These are phyloP conservation scores for Lolium rigidum DNA, from an alignment of 176 grass and related monocot species.

Conservation along the genomic window DNA sequence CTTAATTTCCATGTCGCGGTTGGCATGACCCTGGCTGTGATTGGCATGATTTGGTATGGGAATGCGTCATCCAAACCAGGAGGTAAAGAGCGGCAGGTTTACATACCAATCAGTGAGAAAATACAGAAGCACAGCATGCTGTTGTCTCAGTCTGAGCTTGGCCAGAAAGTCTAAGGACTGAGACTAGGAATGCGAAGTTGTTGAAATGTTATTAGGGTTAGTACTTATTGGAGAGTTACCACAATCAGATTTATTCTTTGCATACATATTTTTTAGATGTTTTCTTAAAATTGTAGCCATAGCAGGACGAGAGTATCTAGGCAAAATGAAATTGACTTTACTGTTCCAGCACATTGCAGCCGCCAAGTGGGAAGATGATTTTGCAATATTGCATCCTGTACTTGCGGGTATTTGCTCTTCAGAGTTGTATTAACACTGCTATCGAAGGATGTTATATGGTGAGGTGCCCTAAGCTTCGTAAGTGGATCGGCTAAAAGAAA, in stretches of 20 bases:
- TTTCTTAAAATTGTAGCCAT: neutral
- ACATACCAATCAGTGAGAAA: slow-evolving; percentile 20
- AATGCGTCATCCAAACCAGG: slow-evolving; percentile 52
- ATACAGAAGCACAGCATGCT: slow-evolving; percentile 19
- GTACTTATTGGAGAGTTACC: neutral
- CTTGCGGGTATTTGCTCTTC: too few species aligned
- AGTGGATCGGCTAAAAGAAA: too few species aligned
- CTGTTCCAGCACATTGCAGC: neutral
- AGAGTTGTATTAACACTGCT: too few species aligned
- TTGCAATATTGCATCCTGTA: neutral
- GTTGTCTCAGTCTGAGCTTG: slow-evolving; percentile 29
- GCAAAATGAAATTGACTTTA: slow-evolving; percentile 16
- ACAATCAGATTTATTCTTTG: slow-evolving; percentile 13
- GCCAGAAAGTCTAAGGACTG: slow-evolving; percentile 25
- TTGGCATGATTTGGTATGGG: slow-evolving; percentile 57
- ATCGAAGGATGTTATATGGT: neutral
- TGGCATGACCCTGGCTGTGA: slow-evolving; percentile 49
- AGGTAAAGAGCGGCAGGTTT: slow-evolving; percentile 47
- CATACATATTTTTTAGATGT: slow-evolving; percentile 8
- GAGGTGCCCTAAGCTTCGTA: neutral
- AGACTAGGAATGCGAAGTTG: neutral
- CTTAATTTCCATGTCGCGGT: slow-evolving; percentile 46
- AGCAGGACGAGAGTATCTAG: neutral
- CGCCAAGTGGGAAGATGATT: neutral
- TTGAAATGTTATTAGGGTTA: neutral